A percentile compares a stretch with the other conserved stretches of the same genome.
phyloP scores from a whole-genome alignment of 805 yeast genomes.

The Kuraishia piskuri region DNA sequence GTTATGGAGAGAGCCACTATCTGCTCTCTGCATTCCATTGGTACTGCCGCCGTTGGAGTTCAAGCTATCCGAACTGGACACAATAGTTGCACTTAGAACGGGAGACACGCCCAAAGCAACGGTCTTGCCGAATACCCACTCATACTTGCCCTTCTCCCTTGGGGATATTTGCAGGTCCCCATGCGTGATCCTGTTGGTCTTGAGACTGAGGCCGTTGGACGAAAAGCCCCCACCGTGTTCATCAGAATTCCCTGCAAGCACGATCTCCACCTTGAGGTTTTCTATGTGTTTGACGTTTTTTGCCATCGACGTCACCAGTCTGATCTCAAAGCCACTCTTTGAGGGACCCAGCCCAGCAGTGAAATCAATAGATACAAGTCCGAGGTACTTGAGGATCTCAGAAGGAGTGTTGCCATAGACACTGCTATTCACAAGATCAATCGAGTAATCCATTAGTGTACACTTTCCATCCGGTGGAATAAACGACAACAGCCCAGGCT shows the following conservation, averaged over 20 bases:
- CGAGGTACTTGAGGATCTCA: slow-evolving; percentile 23
- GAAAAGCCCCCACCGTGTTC: slow-evolving; percentile 1
- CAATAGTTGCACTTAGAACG: slow-evolving; percentile 51
- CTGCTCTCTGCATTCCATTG: neutral
- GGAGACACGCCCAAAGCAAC: slow-evolving; percentile 61
- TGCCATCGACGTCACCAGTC: slow-evolving; percentile 36
- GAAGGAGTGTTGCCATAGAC: slow-evolving; percentile 13
- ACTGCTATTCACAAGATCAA: slow-evolving; percentile 35
- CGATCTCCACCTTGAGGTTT: slow-evolving; percentile 31
- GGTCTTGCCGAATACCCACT: slow-evolving; percentile 60
- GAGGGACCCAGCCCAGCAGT: slow-evolving; percentile 41
- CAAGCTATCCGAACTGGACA: slow-evolving; percentile 1
- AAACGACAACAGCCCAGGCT: slow-evolving; percentile 47
- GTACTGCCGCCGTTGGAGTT: slow-evolving; percentile 1
- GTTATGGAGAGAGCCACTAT: neutral
- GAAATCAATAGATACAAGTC: slow-evolving; percentile 48
- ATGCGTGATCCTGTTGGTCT: slow-evolving; percentile 56
- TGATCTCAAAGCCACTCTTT: slow-evolving; percentile 56
- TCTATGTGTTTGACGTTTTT: slow-evolving; percentile 39
- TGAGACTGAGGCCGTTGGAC: slow-evolving; percentile 28
- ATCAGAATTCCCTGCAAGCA: slow-evolving; percentile 11
- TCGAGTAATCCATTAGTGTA: slow-evolving; percentile 50
- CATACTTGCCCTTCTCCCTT: slow-evolving; percentile 41
- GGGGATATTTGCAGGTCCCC: slow-evolving; percentile 58
- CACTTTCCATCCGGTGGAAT: slow-evolving; percentile 86